A percentile compares a stretch with the other conserved stretches of the same genome.
phyloP scores from a whole-genome alignment of 805 yeast genomes.

The Teunomyces aglyptinius region DNA sequence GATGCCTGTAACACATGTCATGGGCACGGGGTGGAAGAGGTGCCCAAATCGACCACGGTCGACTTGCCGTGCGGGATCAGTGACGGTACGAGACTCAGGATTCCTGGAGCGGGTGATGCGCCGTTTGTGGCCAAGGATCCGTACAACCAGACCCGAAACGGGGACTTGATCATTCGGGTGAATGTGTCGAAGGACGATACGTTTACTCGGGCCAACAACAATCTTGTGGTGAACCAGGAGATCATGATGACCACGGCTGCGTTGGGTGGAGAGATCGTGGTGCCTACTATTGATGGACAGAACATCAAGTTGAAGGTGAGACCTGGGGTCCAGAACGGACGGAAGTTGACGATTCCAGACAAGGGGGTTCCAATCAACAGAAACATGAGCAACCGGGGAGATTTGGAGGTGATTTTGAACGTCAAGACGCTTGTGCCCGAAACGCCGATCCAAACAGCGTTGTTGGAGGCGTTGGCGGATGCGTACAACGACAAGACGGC shows the following conservation, averaged over 20 bases:
- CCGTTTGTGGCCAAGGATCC: conserved; percentile 74
- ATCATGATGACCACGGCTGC: conserved; percentile 96
- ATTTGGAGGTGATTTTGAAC: conserved; percentile 69
- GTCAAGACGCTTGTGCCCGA: conserved; percentile 73
- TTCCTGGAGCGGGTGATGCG: conserved; percentile 87
- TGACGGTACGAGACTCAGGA: conserved; percentile 82
- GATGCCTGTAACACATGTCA: conserved; percentile 81
- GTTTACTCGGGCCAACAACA: conserved; percentile 57
- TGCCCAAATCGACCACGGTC: conserved; percentile 67
- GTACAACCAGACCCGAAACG: conserved; percentile 66
- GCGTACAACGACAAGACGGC: conserved; percentile 81
- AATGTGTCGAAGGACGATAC: conserved; percentile 71
- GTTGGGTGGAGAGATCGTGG: conserved; percentile 82
- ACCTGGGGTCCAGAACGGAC: conserved; percentile 79
- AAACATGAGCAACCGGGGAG: conserved; percentile 64
- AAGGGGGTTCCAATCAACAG: conserved; percentile 78
- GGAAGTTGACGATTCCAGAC: conserved; percentile 71
- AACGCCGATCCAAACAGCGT: conserved; percentile 80
- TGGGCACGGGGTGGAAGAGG: conserved; percentile 81
- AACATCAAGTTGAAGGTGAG: conserved; percentile 76
- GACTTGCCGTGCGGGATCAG: conserved; percentile 86
- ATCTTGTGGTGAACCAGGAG: conserved; percentile 61
- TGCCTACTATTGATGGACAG: conserved; percentile 88
- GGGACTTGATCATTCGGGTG: conserved; percentile 84
- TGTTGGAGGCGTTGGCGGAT: conserved; percentile 93